Evolutionary conservation across 1,284 basidiomycete genomes (phyloP), one percentile per base, ranked within the genome.

Genomic region (Pascua guehoae): DNA sequence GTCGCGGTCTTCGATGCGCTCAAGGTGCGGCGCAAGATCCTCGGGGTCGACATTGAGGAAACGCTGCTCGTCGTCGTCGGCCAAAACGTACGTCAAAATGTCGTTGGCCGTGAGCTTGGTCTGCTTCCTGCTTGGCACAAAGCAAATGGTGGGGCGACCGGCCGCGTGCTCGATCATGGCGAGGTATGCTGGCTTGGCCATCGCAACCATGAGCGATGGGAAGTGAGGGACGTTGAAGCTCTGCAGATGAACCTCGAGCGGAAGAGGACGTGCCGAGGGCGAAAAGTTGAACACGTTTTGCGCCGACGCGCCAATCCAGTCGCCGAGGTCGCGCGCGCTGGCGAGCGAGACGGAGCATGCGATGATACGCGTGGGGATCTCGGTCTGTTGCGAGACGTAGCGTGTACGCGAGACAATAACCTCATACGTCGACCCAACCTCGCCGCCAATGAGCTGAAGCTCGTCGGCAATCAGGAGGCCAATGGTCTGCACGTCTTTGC

Each of bases 271-370:
- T 16, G 95, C 91, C 84, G 88, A 89, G 0, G 94, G 94, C 0
- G 91, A 89, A 78, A 98, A 97, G 80, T 98, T 98, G 86, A 98
- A 98, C 62, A 97, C 90, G 9, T 89, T 88, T 72, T 95, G 91
- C 5, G 88, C 86, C 1, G 88, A 87, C 0, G 88, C 93, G 38
- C 94, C 95, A 76, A 99, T 91, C 96, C 96, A 98, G 71, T 98
- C 95, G 38, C 94, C 93, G 0, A 99, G 81, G 74, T 98, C 96
- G 32, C 89, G 84, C 1, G 93, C 94, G 69, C 98, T 98, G n/a
- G 93, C 91, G 12, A 98, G 82, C 1, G 94, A 96, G 1, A 96
- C 93, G 59, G 88, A 87, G 68, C 92, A 92, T 0, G 92, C 94
- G 42, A 98, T 88, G 56, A 98, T 89, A 47, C 94, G 86, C 0